Percentiles rank a stretch among this genome's conserved stretches.
Conservation (phyloP, 2,329 filamentous ascomycete genomes). For the Clarireedia monteithiana region DNA sequence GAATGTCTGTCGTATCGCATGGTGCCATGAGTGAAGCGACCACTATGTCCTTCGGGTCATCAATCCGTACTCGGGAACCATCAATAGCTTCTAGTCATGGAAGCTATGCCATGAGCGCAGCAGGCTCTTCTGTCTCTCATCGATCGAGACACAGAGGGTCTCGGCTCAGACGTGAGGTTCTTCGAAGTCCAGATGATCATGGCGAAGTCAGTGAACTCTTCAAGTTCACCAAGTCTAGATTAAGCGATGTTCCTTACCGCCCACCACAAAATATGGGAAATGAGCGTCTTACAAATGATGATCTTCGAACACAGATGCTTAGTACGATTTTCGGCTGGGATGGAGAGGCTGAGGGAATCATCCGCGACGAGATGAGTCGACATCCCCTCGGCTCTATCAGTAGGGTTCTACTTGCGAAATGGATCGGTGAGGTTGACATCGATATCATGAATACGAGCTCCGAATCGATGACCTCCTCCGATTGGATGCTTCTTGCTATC, state of each 20-base stretch:
- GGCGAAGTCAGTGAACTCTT: slow-evolving; percentile 68
- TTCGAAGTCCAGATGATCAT: slow-evolving; percentile 68
- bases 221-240: slow-evolving; percentile 71
- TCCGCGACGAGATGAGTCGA: slow-evolving; percentile 74
- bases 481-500: slow-evolving; percentile 94
- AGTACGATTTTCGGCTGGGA: slow-evolving; percentile 94
- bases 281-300: slow-evolving; percentile 60
- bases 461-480: slow-evolving; percentile 82
- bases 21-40: slow-evolving; percentile 52
- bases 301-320: slow-evolving; percentile 84
- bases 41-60: slow-evolving; percentile 60
- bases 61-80: slow-evolving; percentile 34
- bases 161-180: slow-evolving; percentile 69
- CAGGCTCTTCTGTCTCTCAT: slow-evolving; percentile 30
- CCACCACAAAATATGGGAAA: slow-evolving; percentile 53
- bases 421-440: slow-evolving; percentile 79
- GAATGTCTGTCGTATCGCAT: slow-evolving; percentile 42
- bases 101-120: slow-evolving; percentile 47
- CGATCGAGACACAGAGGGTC: slow-evolving; percentile 48
- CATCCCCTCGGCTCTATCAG: slow-evolving; percentile 68
- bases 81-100: slow-evolving; percentile 35
- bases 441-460: slow-evolving; percentile 75
- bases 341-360: slow-evolving; percentile 69
- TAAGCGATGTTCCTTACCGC: slow-evolving; percentile 78
- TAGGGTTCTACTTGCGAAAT: slow-evolving; percentile 79